Base-by-base conservation (phyloP, 192 early-diverging fungal species). In the Mortierella antarctica region DNA sequence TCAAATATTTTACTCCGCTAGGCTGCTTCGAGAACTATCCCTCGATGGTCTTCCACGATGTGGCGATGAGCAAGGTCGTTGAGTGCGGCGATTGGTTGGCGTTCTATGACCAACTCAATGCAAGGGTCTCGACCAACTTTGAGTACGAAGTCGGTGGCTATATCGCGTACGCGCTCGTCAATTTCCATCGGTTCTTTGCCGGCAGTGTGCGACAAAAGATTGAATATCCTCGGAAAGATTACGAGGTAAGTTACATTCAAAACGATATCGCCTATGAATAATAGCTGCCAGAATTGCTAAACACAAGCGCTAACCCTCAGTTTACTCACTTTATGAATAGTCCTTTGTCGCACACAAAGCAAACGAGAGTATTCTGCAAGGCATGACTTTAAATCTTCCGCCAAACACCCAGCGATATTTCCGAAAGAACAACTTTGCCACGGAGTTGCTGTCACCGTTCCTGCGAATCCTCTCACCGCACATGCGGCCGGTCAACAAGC, bases 21-120 rank as follows among this genome's bases (percentile, higher is more conserved):
- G 93, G 95, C 2, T 97, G 95, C 70, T 96, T 93, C 84, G 96
- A 99, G 67, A 95, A 95, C 76, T 99, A 95, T 84, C 88, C 93
- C 9, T 82, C 87, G 23, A 91, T 93, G 88, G 89, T 91, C 21
- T 90, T 94, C 62, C 91, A 95, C 65, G 95, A 97, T 74, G 73
- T 90, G 11, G 88, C 89, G 13, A 85, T 89, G 60, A 82, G 88
- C 10, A 92, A 92, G 49, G 85, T 95, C 7, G 86, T 93, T 2
- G 78, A 89, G 50, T 85, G 89, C 52, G 83, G 88, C 40, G 91
- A 94, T 40, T 97, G 94, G 94, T 69, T 97, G 2, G 81, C 82
- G 41, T 97, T 97, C 71, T 93, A 93, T 80, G 97, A 99, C 73
- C 66, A 67, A 20, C 58, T 96, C 48, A 87, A 94, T 68, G n/a